Evolutionary conservation across 1,139 yeast genomes (phyloP).

Genomic region (Saccharomyces hybrid): DNA sequence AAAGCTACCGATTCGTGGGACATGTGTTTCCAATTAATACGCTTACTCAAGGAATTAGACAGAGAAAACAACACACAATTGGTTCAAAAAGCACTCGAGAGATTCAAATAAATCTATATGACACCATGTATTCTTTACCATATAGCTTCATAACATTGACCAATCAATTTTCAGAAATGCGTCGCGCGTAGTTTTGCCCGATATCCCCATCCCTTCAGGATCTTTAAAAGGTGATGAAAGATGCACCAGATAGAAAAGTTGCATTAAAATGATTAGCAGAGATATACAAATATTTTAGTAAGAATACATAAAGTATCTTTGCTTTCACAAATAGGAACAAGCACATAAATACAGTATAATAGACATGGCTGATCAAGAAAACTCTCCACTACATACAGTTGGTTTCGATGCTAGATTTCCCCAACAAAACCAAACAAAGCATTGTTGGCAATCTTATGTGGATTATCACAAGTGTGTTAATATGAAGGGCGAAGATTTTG

Average conservation of each 20-base stretch:
- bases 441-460: constrained; percentile 96
- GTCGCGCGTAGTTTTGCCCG: background rate
- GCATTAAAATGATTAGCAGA: background rate
- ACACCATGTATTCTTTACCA: background rate
- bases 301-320: background rate
- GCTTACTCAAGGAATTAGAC: constrained; percentile 42
- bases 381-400: constrained; percentile 54
- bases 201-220: background rate
- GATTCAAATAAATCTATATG: constrained; percentile 7
- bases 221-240: constrained; percentile 1
- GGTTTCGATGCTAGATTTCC: constrained; percentile 94
- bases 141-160: background rate
- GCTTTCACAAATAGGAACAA: background rate
- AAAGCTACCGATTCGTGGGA: constrained; percentile 41
- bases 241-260: background rate
- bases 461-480: constrained; percentile 96
- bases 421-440: constrained; percentile 92
- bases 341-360: background rate
- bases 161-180: constrained; percentile 1
- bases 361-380: constrained; percentile 9
- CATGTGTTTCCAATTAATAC: constrained; percentile 40
- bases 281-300: background rate
- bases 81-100: constrained; percentile 21
- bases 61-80: constrained; percentile 23
- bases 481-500: constrained; percentile 96